Evolutionary conservation across 129 eudicot species (phyloP).

Genomic region (Oenanthe sinensis): DNA sequence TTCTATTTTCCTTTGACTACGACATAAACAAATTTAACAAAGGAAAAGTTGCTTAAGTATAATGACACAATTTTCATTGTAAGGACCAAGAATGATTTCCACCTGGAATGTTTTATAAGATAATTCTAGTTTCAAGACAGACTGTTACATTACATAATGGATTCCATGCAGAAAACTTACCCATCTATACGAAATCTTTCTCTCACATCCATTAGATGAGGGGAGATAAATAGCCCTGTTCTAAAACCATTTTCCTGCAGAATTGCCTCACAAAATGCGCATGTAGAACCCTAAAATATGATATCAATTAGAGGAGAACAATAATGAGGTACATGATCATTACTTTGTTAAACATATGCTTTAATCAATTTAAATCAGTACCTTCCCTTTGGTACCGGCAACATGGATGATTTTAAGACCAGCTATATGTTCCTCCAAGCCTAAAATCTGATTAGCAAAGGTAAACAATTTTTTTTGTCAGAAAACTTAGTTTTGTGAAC

Average conservation of each 20-base stretch:
- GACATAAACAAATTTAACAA: background rate
- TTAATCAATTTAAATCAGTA: slow-evolving; percentile 23
- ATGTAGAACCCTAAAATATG: slow-evolving; percentile 79
- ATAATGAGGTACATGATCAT: background rate
- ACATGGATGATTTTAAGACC: slow-evolving; percentile 85
- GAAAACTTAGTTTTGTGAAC: background rate
- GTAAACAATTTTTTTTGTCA: background rate
- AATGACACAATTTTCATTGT: background rate
- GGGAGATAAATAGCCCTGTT: slow-evolving; percentile 90
- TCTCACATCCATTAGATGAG: slow-evolving; percentile 87
- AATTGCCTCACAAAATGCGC: slow-evolving; percentile 86
- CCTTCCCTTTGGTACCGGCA: slow-evolving; percentile 99
- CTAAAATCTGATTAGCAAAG: slow-evolving; percentile 50
- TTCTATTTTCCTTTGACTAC: background rate
- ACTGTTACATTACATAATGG: background rate
- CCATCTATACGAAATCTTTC: slow-evolving; percentile 89
- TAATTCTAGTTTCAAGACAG: background rate
- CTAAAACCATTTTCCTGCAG: slow-evolving; percentile 69
- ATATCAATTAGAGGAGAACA: slow-evolving; percentile 17
- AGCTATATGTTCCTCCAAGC: slow-evolving; percentile 63
- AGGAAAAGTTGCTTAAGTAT: background rate
- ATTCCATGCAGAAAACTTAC: slow-evolving; percentile 30
- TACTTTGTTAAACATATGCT: background rate
- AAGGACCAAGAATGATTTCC: background rate
- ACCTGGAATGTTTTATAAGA: background rate